These are phyloP conservation scores for Boechera retrofracta DNA, from an alignment of 345 rosid genomes.

Conservation along the genomic window DNA sequence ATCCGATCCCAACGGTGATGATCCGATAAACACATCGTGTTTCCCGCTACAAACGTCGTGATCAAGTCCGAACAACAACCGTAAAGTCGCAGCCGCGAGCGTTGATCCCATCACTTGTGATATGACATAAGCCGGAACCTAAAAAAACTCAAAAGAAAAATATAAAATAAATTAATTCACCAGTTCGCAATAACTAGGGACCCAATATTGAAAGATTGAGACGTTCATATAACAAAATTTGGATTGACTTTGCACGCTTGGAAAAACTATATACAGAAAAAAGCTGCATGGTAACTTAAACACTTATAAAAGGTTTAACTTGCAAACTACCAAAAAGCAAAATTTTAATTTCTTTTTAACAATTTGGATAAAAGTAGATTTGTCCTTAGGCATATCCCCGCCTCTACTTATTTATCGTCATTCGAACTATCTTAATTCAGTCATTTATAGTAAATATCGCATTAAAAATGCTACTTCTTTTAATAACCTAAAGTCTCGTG, in stretches of 20 bases:
- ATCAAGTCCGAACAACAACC: constrained; percentile 57
- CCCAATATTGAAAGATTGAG: neutral
- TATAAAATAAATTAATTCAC: neutral
- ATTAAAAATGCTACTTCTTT: neutral
- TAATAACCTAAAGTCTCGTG: neutral
- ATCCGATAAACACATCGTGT: constrained; percentile 71
- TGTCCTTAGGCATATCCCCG: too few relatives aligned
- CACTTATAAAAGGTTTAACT: neutral
- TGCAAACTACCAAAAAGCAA: neutral
- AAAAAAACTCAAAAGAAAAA: neutral
- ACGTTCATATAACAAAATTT: neutral
- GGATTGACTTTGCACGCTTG: neutral
- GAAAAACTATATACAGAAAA: neutral
- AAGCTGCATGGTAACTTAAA: neutral
- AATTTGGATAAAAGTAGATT: too few relatives aligned
- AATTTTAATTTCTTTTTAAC: too few relatives aligned
- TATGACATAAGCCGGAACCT: constrained; percentile 79
- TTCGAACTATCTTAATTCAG: neutral
- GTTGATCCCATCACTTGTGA: constrained; percentile 78
- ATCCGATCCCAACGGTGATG: constrained; percentile 67
- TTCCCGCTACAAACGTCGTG: constrained; percentile 51
- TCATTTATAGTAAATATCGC: neutral
- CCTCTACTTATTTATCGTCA: too few relatives aligned
- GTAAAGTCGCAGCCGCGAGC: constrained; percentile 75
- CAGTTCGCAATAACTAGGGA: neutral